Percentiles rank a stretch among this genome's conserved stretches.
Conservation (phyloP, 257 asterid species). For the Forsythia suspensa region DNA sequence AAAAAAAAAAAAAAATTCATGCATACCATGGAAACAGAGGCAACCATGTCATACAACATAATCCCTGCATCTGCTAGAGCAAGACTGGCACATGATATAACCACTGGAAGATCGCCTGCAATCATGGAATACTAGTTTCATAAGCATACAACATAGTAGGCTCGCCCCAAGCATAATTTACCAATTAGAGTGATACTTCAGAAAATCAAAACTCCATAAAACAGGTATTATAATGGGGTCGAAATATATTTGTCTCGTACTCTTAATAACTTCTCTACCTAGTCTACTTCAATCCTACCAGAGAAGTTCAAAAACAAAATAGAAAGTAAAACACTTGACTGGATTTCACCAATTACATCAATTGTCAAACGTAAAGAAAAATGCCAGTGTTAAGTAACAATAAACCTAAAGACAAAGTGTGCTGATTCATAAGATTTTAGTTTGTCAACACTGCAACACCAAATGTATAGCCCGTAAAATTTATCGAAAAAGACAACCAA, state of each 20-base stretch:
- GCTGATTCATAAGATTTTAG: neutral
- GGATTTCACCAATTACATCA: neutral
- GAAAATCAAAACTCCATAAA: neutral
- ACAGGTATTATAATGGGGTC: constrained; percentile 1
- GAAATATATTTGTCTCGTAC: neutral
- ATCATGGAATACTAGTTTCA: constrained; percentile 6
- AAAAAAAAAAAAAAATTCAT: constrained; percentile 7
- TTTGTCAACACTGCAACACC: constrained; percentile 1
- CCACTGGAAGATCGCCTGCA: constrained; percentile 91
- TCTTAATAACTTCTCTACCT: neutral
- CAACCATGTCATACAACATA: constrained; percentile 78
- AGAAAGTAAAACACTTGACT: neutral
- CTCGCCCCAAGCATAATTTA: neutral
- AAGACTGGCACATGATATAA: constrained; percentile 93
- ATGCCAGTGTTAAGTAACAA: neutral
- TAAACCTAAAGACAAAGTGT: neutral
- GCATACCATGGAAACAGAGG: constrained; percentile 95
- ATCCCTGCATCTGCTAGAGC: constrained; percentile 99
- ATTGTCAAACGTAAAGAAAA: neutral
- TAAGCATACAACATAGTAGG: constrained; percentile 14
- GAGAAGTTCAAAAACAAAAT: neutral
- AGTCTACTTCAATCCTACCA: neutral
- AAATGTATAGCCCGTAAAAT: neutral
- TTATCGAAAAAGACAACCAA: constrained; percentile 5
- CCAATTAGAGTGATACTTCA: neutral